Conservation (phyloP, 495 filamentous ascomycete species). For the Talaromyces liani region DNA sequence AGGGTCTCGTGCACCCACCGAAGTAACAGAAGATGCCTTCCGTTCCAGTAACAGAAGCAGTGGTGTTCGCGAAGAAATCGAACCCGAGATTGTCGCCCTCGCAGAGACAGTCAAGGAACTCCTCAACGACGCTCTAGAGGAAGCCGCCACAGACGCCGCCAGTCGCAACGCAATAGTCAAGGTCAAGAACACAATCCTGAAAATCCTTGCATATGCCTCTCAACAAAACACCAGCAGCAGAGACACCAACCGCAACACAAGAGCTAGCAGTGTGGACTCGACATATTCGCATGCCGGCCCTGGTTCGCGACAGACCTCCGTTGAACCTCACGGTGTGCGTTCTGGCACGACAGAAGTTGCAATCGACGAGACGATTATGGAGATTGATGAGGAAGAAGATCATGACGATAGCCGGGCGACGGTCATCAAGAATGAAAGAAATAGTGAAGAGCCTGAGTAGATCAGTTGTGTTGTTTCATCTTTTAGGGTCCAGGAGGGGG, state of each 20-base stretch:
- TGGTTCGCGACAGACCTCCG: constrained; percentile 32
- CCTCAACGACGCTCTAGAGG: constrained; percentile 61
- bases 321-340: constrained; percentile 23
- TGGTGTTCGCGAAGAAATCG: constrained; percentile 21
- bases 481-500: neutral
- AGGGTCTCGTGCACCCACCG: constrained; percentile 34
- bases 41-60: constrained; percentile 29
- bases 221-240: constrained; percentile 25
- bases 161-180: constrained; percentile 72
- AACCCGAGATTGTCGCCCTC: constrained; percentile 27
- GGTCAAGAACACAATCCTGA: constrained; percentile 54
- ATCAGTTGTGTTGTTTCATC: neutral
- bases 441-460: constrained; percentile 7
- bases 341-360: constrained; percentile 20
- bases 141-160: constrained; percentile 60
- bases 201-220: constrained; percentile 31
- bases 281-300: constrained; percentile 24
- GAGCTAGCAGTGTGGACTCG: constrained; percentile 32
- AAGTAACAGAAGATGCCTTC: constrained; percentile 33
- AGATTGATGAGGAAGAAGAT: constrained; percentile 50
- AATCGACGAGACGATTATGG: constrained; percentile 40
- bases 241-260: constrained; percentile 22
- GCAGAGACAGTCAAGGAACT: constrained; percentile 40
- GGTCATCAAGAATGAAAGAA: constrained; percentile 26
- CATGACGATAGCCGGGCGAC: constrained; percentile 45